Evolutionary conservation across 805 yeast genomes (phyloP), one percentile per base, ranked within the genome.

Genomic region (Nakazawaea laoshanensis): DNA sequence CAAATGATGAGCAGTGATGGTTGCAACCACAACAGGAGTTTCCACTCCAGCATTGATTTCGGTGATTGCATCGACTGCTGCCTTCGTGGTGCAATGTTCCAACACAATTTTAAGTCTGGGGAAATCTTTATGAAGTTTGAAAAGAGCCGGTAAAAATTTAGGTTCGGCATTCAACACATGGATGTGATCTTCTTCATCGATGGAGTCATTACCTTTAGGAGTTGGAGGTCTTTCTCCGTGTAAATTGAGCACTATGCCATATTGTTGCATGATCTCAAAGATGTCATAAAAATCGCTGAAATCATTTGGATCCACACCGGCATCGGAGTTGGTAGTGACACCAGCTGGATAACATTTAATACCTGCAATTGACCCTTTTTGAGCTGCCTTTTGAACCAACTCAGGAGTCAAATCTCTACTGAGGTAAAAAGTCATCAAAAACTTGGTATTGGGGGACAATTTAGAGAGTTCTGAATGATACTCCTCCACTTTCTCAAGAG

Each of bases 271-370:
- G 10, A 85, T 95, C 49, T 81, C 68, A 52, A 92, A 92, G 7
- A 92, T 68, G 4, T 96, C 95, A 53, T 87, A 92, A 48, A 88
- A 92, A 5, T 70, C 76, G 30, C 80, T 71, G 57, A 92, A 92
- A 49, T 89, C 95, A 47, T 87, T 85, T 16, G 94, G 94, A 53
- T 83, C 92, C 16, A 92, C 96, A 32, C 98, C 98, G 3, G 79
- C 83, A 30, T 71, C 57, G 7, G 96, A 86, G 61, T 92, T 92
- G 24, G 99, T 92, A n/a, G 99, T 92, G 20, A 92, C 99, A 28
- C 99, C 99, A 2, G 97, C 96, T 26, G 99, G 99, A 55, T 92
- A 92, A 53, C 95, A 87, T 56, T 92, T 92, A 44, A 92, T 85
- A 36, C 99, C 99, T 19, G 76, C 66, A 35, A 89, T 76, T 24